Conservation (phyloP, 2,329 filamentous ascomycete species). For the Claviceps capensis region DNA sequence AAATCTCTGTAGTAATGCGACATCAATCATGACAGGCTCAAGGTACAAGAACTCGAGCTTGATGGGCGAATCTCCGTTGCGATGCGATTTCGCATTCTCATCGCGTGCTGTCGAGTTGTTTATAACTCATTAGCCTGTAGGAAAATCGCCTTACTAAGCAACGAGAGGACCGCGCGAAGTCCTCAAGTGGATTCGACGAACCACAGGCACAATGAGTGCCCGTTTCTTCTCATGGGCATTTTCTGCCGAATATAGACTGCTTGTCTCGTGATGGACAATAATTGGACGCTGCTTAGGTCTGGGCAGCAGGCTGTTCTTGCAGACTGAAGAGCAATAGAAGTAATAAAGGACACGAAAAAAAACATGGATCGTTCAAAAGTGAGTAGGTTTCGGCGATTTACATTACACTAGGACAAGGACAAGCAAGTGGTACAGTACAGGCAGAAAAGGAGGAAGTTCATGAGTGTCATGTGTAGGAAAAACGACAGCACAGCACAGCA, state of each 20-base stretch:
- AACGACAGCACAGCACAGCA: not conserved
- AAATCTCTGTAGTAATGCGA: not conserved
- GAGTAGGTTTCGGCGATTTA: not conserved
- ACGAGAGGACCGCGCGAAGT: not conserved
- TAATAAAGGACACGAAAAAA: not conserved
- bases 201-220: too few relatives aligned
- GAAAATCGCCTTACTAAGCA: not conserved
- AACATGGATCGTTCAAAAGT: slow-evolving; percentile 2
- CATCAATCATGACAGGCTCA: not conserved
- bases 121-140: too few relatives aligned
- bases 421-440: too few relatives aligned
- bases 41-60: too few relatives aligned
- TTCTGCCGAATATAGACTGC: not conserved
- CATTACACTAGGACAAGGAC: too few relatives aligned
- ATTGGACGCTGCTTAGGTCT: not conserved
- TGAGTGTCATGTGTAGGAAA: not conserved
- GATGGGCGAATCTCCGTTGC: not conserved
- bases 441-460: too few relatives aligned
- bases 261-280: not conserved
- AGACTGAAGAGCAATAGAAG: not conserved
- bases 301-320: not conserved
- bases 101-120: not conserved
- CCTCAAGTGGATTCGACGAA: not conserved
- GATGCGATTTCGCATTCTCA: not conserved
- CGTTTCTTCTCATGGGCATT: not conserved